Base-by-base conservation (phyloP, 2,329 filamentous ascomycete species). In the Colletotrichum tropicicola region DNA sequence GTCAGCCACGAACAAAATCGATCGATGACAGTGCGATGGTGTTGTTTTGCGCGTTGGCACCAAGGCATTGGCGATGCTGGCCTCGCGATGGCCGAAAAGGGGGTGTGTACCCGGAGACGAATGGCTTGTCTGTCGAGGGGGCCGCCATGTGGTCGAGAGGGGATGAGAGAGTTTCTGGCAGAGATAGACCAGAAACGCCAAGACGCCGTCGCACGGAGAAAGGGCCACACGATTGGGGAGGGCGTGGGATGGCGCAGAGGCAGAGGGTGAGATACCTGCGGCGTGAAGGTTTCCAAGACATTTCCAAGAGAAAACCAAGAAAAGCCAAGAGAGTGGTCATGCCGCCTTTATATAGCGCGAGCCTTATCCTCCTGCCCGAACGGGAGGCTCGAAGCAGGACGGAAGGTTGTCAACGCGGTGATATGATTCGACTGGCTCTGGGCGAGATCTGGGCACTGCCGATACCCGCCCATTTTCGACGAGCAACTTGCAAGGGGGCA, bases 241-340 rank as follows among this genome's bases (percentile, higher is more conserved):
- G 15, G 45, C 19, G 27, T 19, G 27, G 30, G 47, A 35, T 49
- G 41, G 21, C 17, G 17, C n/a, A 27, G 17, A 43, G 43, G 57
- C 5, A 19, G 28, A 39, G 10, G 21, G n/a, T n/a, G n/a, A n/a
- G n/a, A n/a, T n/a, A n/a, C n/a, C n/a, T n/a, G n/a, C n/a, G n/a
- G n/a, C n/a, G n/a, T n/a, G n/a, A n/a, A n/a, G n/a, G n/a, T n/a
- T 27, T 37, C 57, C 57, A 61, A 61, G 49, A 49, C 19, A 61
- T n/a, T 43, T 54, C 60, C 60, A 64, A 64, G 60, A 65, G 27
- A 59, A 54, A 41, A 23, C 59, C 60, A 64, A 64, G 55, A 48
- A 64, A 54, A 65, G 61, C 61, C 61, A 65, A 65, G 61, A 44
- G 48, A 54, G 57, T 47, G 61, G 35, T 44, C 15, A 28, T 43